Evolutionary conservation across 208 protist genomes (phyloP).

Genomic region (Trypanosoma cruzi): DNA sequence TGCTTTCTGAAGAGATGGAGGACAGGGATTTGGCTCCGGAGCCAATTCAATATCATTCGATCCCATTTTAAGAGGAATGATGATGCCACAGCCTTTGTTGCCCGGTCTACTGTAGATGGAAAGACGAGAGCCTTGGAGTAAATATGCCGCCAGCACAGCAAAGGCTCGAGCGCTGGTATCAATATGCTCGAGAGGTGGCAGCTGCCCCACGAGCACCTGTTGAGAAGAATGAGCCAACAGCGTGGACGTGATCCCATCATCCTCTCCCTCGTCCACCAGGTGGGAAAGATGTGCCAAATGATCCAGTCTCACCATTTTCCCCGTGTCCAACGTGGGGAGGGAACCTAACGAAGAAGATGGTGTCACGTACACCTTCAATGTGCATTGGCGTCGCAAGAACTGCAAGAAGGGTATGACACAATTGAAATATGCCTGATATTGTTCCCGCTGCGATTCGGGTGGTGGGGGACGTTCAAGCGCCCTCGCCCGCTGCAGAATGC

Average conservation of each 20-base stretch:
- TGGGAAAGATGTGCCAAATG: constrained; percentile 46
- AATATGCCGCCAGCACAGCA: constrained; percentile 67
- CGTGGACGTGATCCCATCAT: constrained; percentile 74
- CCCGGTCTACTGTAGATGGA: constrained; percentile 51
- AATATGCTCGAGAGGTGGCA: constrained; percentile 31
- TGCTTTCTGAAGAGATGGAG: constrained; percentile 63
- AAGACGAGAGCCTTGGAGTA: constrained; percentile 75
- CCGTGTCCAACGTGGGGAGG: background rate
- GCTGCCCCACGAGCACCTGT: constrained; percentile 39
- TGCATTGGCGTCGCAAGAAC: constrained; percentile 39
- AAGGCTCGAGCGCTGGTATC: constrained; percentile 60
- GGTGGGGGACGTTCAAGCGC: constrained; percentile 20
- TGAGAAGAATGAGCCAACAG: constrained; percentile 34
- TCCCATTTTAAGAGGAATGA: constrained; percentile 58
- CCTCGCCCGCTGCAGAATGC: constrained; percentile 24
- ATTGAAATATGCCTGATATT: constrained; percentile 28
- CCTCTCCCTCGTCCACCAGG: constrained; percentile 54
- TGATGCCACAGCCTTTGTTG: constrained; percentile 47
- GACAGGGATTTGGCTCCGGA: constrained; percentile 64
- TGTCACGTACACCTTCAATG: constrained; percentile 46
- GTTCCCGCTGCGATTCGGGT: constrained; percentile 9
- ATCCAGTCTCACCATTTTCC: constrained; percentile 31
- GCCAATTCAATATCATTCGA: constrained; percentile 52
- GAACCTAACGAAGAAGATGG: background rate
- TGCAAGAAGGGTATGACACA: constrained; percentile 30